Evolutionary conservation across 495 filamentous ascomycete genomes (phyloP).

Genomic region (Poronia punctata): DNA sequence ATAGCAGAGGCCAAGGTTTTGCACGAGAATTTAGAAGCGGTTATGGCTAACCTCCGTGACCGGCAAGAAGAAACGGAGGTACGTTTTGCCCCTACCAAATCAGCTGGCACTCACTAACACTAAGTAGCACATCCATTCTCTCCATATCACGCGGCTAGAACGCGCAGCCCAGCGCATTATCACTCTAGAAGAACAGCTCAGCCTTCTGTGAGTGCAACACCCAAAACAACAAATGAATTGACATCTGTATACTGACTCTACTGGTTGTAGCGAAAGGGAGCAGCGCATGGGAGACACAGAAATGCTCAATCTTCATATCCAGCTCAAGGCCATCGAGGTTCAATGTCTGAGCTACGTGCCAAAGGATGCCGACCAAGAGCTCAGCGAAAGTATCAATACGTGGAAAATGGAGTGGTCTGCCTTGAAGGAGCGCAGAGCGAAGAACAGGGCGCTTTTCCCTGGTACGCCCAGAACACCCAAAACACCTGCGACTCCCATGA

Average conservation of each 20-base stretch:
- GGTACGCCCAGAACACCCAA: constrained; percentile 6
- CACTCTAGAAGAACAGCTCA: constrained; percentile 39
- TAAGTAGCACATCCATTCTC: constrained; percentile 45
- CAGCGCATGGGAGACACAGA: constrained; percentile 33
- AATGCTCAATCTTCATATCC: constrained; percentile 45
- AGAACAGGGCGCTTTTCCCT: constrained; percentile 11
- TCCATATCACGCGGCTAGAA: constrained; percentile 45
- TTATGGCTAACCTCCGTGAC: constrained; percentile 31
- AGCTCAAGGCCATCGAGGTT: constrained; percentile 47
- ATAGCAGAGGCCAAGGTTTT: constrained; percentile 36
- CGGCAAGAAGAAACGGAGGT: constrained; percentile 47
- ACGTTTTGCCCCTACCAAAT: constrained; percentile 13
- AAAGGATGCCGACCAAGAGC: constrained; percentile 31
- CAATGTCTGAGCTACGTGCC: constrained; percentile 37
- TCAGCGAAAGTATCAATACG: constrained; percentile 36
- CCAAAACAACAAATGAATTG: not conserved
- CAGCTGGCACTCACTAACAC: constrained; percentile 2
- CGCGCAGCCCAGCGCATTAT: constrained; percentile 46
- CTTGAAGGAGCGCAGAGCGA: constrained; percentile 21
- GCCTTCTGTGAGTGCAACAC: constrained; percentile 36
- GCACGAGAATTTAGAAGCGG: constrained; percentile 27
- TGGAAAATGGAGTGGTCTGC: constrained; percentile 39
- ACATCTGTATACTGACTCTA: constrained; percentile 8
- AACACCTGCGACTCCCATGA: not conserved
- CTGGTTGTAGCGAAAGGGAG: constrained; percentile 28